Conservation (phyloP, 495 filamentous ascomycete species). For the Aspergillus ellipticus region DNA sequence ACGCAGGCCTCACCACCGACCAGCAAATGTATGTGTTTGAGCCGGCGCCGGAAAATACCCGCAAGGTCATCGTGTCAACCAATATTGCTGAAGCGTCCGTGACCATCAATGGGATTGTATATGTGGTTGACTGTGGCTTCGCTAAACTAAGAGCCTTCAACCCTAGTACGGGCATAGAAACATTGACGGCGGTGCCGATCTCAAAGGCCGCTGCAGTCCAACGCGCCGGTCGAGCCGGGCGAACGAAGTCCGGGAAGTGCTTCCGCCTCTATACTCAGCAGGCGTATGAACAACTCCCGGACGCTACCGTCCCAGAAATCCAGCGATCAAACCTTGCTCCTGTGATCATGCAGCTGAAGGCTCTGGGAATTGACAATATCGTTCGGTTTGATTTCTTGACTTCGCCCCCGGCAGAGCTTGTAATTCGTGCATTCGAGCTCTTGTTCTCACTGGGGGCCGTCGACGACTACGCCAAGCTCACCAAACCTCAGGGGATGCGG, state of each 20-base stretch:
- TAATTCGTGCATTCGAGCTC: conserved; percentile 84
- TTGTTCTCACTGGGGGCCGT: conserved; percentile 86
- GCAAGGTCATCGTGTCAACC: conserved; percentile 91
- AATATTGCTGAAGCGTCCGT: conserved; percentile 96
- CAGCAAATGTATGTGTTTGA: conserved; percentile 94
- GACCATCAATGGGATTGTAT: conserved; percentile 90
- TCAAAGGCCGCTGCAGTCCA: conserved; percentile 93
- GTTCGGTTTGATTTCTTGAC: conserved; percentile 88
- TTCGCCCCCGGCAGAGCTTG: conserved; percentile 79
- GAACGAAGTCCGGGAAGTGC: conserved; percentile 92
- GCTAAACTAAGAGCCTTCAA: conserved; percentile 91
- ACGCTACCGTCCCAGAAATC: conserved; percentile 81
- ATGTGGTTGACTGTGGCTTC: conserved; percentile 89
- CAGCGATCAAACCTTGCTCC: conserved; percentile 91
- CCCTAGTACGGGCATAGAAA: conserved; percentile 83
- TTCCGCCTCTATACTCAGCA: conserved; percentile 88
- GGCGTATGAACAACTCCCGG: conserved; percentile 63
- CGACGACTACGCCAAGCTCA: conserved; percentile 88
- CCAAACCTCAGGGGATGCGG: conserved; percentile 75
- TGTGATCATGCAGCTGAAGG: conserved; percentile 88
- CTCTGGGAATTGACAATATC: conserved; percentile 93
- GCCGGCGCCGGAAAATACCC: conserved; percentile 72
- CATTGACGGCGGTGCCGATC: conserved; percentile 78
- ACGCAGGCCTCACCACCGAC: conserved; percentile 83
- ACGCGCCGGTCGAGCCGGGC: conserved; percentile 84